phyloP scores from a whole-genome alignment of 169 alveolate genomes.

The Cryptosporidium parvum region DNA sequence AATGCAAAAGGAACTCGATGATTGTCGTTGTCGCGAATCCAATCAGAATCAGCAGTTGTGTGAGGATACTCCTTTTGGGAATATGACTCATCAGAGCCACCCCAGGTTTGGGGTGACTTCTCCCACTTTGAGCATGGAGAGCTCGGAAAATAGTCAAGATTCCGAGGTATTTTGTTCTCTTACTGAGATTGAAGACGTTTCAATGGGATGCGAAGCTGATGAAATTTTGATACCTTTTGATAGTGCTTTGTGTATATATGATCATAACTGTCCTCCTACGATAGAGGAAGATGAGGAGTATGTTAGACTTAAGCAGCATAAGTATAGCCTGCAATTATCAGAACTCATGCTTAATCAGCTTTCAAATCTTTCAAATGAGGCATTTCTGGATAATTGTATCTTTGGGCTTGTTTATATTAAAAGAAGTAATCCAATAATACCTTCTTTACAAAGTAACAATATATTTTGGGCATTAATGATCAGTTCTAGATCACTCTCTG shows the following conservation, averaged over 20 bases:
- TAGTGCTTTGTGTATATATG: conserved; percentile 48
- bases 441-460: conserved; percentile 32
- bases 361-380: conserved; percentile 30
- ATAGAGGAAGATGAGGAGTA: conserved; percentile 66
- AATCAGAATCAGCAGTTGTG: background rate
- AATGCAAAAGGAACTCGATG: background rate
- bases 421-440: conserved; percentile 29
- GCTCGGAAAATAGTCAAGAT: conserved; percentile 24
- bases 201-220: conserved; percentile 37
- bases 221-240: conserved; percentile 47
- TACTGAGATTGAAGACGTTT: conserved; percentile 46
- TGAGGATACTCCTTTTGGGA: conserved; percentile 11
- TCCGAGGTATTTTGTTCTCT: conserved; percentile 34
- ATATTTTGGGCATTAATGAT: conserved; percentile 67
- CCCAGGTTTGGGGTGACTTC: conserved; percentile 13
- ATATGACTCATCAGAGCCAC: conserved; percentile 15
- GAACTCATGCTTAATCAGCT: conserved; percentile 55
- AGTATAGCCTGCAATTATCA: conserved; percentile 57
- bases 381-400: conserved; percentile 57
- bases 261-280: conserved; percentile 47
- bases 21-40: background rate
- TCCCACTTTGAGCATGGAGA: conserved; percentile 16
- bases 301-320: conserved; percentile 40
- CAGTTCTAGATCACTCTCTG: conserved; percentile 54
- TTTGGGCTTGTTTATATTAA: conserved; percentile 56